A percentile compares a stretch with the other conserved stretches of the same genome.
These are phyloP conservation scores for Juglanconis sp. DNA, from an alignment of 2,329 filamentous ascomycete species.

Conservation along the genomic window DNA sequence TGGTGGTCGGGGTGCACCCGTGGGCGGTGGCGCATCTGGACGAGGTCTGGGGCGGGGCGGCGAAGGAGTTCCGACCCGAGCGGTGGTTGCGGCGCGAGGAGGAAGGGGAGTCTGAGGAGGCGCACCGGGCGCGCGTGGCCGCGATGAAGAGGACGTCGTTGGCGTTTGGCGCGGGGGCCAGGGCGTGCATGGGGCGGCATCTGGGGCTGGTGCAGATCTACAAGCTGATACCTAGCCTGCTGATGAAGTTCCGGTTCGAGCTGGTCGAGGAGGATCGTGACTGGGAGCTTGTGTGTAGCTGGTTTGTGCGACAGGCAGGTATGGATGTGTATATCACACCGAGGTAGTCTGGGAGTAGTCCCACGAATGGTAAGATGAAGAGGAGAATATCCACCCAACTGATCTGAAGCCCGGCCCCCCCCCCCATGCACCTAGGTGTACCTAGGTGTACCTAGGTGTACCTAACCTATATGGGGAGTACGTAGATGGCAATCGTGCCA, in stretches of 20 bases:
- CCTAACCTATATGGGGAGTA: no score
- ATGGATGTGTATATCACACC: background rate
- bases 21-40: background rate
- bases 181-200: background rate
- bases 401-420: no score
- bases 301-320: background rate
- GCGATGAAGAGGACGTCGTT: background rate
- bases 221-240: background rate
- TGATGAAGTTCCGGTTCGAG: background rate
- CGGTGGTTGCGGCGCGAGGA: constrained; percentile 53
- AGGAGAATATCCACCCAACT: no score
- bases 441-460: no score
- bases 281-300: background rate
- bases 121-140: no score
- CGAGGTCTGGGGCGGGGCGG: constrained; percentile 35
- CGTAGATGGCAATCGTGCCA: no score
- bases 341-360: no score
- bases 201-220: background rate
- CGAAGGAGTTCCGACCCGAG: constrained; percentile 64
- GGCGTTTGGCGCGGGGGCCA: background rate
- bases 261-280: background rate
- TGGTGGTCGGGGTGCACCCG: background rate
- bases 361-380: no score
- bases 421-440: no score
- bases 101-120: no score